phyloP scores from a whole-genome alignment of 2,329 filamentous ascomycete genomes.

The Endoconidiophora laricicola region DNA sequence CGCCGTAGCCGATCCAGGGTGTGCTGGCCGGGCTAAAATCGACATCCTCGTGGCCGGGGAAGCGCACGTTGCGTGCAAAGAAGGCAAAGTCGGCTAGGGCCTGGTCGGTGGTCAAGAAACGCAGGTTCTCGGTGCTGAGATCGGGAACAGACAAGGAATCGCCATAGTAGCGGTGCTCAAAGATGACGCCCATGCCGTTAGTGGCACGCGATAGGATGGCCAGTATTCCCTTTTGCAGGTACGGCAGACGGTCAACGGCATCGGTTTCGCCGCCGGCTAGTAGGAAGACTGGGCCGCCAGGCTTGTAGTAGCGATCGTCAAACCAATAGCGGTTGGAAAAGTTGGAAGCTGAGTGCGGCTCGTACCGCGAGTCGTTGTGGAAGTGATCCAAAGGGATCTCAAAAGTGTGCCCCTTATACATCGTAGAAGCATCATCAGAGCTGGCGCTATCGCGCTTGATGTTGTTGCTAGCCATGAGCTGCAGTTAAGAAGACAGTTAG shows the following conservation, averaged over 20 bases:
- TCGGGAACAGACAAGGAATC: conserved; percentile 52
- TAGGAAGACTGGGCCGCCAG: conserved; percentile 67
- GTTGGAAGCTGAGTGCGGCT: conserved; percentile 51
- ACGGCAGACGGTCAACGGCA: conserved; percentile 46
- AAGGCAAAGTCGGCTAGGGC: conserved; percentile 66
- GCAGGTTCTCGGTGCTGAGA: conserved; percentile 50
- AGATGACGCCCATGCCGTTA: conserved; percentile 57
- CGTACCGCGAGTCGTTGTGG: conserved; percentile 61
- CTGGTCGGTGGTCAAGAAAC: conserved; percentile 73
- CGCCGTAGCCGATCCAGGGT: conserved; percentile 67
- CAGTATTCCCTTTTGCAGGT: conserved; percentile 62
- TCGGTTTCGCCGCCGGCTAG: conserved; percentile 56
- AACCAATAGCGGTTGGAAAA: conserved; percentile 74
- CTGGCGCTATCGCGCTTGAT: no score
- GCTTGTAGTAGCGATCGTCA: conserved; percentile 56
- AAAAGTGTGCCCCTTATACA: conserved; percentile 23
- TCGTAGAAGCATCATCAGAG: not conserved
- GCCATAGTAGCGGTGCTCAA: conserved; percentile 83
- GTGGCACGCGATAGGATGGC: conserved; percentile 54
- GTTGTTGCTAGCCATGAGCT: no score
- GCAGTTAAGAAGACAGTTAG: no score
- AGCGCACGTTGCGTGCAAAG: conserved; percentile 58
- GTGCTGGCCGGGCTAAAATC: conserved; percentile 49
- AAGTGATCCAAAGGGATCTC: conserved; percentile 55
- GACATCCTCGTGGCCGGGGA: conserved; percentile 49